Percentiles rank a stretch among this genome's conserved stretches.
These are phyloP conservation scores for Cinchona pubescens DNA, from an alignment of 257 asterid genomes.

Conservation along the genomic window DNA sequence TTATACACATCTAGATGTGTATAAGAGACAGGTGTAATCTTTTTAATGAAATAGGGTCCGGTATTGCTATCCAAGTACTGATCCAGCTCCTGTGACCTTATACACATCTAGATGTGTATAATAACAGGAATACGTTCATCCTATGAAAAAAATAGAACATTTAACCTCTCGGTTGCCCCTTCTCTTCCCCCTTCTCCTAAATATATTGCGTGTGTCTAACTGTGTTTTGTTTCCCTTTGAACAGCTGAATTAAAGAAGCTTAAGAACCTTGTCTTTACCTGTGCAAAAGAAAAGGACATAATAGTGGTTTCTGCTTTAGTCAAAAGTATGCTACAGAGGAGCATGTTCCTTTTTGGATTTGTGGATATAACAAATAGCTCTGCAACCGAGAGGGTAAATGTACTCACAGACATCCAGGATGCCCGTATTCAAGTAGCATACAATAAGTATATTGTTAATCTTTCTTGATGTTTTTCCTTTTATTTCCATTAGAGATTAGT, in stretches of 20 bases:
- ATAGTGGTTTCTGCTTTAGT: conserved; percentile 52
- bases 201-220: background rate
- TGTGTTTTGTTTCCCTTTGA: conserved; percentile 9
- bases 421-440: conserved; percentile 62
- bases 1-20: too few species aligned
- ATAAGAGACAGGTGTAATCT: too few species aligned
- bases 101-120: too few species aligned
- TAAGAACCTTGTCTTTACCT: conserved; percentile 39
- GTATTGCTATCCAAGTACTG: background rate
- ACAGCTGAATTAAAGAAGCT: conserved; percentile 67
- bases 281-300: conserved; percentile 50
- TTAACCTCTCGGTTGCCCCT: background rate
- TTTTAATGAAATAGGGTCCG: too few species aligned
- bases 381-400: conserved; percentile 59
- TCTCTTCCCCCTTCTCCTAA: background rate
- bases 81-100: background rate
- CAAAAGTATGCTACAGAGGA: conserved; percentile 64
- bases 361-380: conserved; percentile 66
- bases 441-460: conserved; percentile 43
- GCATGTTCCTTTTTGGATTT: too few species aligned
- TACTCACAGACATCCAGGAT: conserved; percentile 58
- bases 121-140: too few species aligned
- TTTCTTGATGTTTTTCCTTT: conserved; percentile 1
- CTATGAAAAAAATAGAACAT: background rate
- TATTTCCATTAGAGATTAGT: background rate